Evolutionary conservation across 108 stramenopile species (phyloP).

Genomic region (Mediolabrus comicus): DNA sequence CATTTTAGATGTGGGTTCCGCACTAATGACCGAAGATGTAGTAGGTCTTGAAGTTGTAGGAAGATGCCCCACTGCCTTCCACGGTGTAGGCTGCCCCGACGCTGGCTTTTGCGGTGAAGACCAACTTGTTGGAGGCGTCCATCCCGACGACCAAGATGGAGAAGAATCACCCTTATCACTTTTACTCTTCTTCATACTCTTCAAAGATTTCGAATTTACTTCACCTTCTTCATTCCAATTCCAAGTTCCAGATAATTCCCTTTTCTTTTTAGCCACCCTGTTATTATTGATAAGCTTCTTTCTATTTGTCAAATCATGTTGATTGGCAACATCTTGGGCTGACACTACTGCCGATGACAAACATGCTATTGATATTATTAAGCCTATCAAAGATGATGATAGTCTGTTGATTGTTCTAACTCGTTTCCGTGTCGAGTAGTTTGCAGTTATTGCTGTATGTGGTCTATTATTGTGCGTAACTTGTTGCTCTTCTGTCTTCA

Average conservation of each 20-base stretch:
- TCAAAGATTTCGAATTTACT: not conserved
- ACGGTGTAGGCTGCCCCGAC: not conserved
- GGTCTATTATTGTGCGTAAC: not conserved
- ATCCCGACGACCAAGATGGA: not conserved
- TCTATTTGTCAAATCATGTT: not conserved
- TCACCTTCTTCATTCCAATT: not conserved
- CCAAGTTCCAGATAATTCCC: not conserved
- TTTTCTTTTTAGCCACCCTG: not conserved
- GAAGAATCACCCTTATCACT: not conserved
- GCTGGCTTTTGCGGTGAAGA: not conserved
- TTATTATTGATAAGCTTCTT: not conserved
- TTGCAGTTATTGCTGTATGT: not conserved
- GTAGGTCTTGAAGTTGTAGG: not conserved
- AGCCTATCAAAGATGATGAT: not conserved
- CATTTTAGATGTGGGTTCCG: not conserved
- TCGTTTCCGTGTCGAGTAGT: not conserved
- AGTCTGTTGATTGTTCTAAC: not conserved
- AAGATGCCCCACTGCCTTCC: not conserved
- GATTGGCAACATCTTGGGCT: not conserved
- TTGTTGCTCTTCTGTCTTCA: not conserved
- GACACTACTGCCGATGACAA: not conserved
- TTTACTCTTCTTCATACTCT: not conserved
- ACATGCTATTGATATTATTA: not conserved
- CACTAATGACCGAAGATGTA: not conserved
- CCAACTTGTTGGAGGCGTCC: too few relatives aligned